These are phyloP conservation scores for Camellia japonica DNA, from an alignment of 148 eudicot genomes.

Conservation along the genomic window DNA sequence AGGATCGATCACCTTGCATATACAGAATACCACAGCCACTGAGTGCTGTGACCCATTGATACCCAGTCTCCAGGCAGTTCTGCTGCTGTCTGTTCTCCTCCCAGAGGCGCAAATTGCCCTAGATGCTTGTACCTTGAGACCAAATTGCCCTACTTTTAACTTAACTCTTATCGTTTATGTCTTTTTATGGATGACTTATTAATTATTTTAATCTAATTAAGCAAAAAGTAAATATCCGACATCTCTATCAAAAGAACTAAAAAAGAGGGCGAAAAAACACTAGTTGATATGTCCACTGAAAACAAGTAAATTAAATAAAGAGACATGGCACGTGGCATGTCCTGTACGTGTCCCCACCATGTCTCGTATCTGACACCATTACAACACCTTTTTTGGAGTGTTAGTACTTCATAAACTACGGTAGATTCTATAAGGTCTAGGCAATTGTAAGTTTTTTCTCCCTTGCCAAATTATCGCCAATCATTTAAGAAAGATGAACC, in stretches of 20 bases:
- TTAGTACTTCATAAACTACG: too few species aligned
- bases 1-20: constrained; percentile 52
- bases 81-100: constrained; percentile 94
- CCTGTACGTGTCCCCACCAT: too few species aligned
- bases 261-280: too few species aligned
- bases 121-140: constrained; percentile 62
- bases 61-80: constrained; percentile 95
- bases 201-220: not conserved
- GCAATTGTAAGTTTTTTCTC: not conserved
- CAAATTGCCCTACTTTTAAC: not conserved
- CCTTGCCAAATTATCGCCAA: not conserved
- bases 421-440: too few species aligned
- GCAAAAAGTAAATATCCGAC: not conserved
- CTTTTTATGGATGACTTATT: not conserved
- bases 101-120: constrained; percentile 87
- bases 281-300: too few species aligned
- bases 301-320: too few species aligned
- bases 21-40: constrained; percentile 88
- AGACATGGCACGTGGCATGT: too few species aligned
- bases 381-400: too few species aligned
- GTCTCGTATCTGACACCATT: too few species aligned
- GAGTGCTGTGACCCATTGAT: constrained; percentile 79
- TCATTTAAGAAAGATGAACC: not conserved
- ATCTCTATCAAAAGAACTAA: too few species aligned
- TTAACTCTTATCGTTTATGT: not conserved